Evolutionary conservation across 1,139 yeast genomes (phyloP).

Genomic region (Candida tetrigidarum): DNA sequence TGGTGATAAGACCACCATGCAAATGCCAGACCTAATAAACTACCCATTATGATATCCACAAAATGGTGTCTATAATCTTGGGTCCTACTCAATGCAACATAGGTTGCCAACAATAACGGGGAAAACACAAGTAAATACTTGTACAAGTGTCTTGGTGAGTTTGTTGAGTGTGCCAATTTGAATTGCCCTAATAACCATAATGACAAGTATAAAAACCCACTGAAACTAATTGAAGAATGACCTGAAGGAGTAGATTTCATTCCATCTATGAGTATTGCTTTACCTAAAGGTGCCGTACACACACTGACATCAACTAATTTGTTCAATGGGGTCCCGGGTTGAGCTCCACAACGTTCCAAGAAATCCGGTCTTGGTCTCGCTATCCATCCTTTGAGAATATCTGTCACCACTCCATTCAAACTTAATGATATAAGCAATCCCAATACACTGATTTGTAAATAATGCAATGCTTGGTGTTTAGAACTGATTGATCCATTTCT

Average conservation of each 20-base stretch:
- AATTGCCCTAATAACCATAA: constrained; percentile 69
- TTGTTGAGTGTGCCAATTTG: constrained; percentile 13
- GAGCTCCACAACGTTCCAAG: constrained; percentile 67
- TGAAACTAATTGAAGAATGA: constrained; percentile 71
- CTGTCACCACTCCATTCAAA: constrained; percentile 52
- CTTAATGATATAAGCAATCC: constrained; percentile 29
- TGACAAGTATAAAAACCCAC: constrained; percentile 64
- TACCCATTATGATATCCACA: constrained; percentile 65
- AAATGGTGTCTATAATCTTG: constrained; percentile 83
- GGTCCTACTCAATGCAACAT: constrained; percentile 62
- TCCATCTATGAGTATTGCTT: constrained; percentile 65
- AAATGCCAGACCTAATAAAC: constrained; percentile 33
- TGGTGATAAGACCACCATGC: constrained; percentile 39
- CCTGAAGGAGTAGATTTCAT: constrained; percentile 84
- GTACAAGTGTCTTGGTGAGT: constrained; percentile 19
- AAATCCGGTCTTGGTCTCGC: constrained; percentile 88
- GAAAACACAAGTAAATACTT: constrained; percentile 19
- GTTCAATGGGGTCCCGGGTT: constrained; percentile 33
- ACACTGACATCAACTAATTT: constrained; percentile 40
- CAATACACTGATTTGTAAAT: constrained; percentile 28
- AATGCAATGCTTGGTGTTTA: constrained; percentile 20
- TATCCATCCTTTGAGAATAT: constrained; percentile 70
- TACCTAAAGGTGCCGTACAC: constrained; percentile 49
- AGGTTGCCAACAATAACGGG: constrained; percentile 41
- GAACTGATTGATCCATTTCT: constrained; percentile 10